Base-by-base conservation (phyloP, 345 rosid species). In the Salix koriyanagi region DNA sequence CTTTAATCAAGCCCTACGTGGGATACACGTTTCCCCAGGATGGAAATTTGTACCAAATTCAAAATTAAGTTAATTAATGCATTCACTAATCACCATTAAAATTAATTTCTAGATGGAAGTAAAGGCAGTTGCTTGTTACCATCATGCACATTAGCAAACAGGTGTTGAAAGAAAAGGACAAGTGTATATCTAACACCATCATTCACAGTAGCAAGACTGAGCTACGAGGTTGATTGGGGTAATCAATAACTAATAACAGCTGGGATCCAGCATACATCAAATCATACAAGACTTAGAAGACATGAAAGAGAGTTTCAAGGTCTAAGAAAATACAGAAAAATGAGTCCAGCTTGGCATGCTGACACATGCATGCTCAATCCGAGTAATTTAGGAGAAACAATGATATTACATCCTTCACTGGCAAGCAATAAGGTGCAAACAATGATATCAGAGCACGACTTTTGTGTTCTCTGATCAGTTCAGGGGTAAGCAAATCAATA, bases 351-450 rank as follows among this genome's bases (percentile, higher is more conserved):
- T 37, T 42, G 56, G 64, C 41, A 30, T 46, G 54, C 65, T 56
- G 12, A 39, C 58, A 36, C 65, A 23, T 34, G 30, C n/a, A 70
- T 5, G 39, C 19, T 30, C 5, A 65, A 65, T 78, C 37, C 30
- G 19, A 11, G 21, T 60, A 54, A 72, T 50, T 71, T 39, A 21
- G 11, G 25, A 6, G 52, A 37, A 26, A 71, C 5, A 4, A n/a
- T 12, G 30, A 64, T 28, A 39, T 54, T 32, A 25, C 75, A 39
- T 70, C 21, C 78, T 70, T 70, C 71, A 28, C 60, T 14, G 32
- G 75, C 82, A 65, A 37, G 60, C 70, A 69, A 73, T 65, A 39
- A 56, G 67, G 74, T 34, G 67, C 73, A 56, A 71, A 71, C 60
- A 58, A 67, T 46, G 74, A 73, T 23, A 74, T 74, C 58, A 70